Evolutionary conservation across 2,329 filamentous ascomycete species (phyloP).

Genomic region (Ophiosphaerella narmari): DNA sequence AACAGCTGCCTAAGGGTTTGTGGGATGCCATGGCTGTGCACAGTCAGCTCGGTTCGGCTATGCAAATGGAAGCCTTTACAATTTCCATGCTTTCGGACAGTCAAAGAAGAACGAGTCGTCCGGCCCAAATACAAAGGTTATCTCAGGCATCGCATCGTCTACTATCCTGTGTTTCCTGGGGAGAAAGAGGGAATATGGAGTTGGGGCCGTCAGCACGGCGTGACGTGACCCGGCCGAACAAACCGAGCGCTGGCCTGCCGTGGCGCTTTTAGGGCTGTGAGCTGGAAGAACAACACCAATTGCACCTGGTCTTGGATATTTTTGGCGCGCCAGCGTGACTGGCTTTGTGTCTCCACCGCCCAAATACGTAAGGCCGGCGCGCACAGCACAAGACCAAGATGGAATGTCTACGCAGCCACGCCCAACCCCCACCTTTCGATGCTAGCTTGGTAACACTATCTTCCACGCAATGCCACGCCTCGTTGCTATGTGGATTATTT

Average conservation of each 20-base stretch:
- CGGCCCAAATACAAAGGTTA: slow-evolving; percentile 44
- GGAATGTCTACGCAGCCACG: too few species aligned
- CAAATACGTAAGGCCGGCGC: too few species aligned
- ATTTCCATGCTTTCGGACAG: slow-evolving; percentile 44
- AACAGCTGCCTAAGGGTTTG: slow-evolving; percentile 41
- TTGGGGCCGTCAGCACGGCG: slow-evolving; percentile 12
- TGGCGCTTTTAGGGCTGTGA: slow-evolving; percentile 15
- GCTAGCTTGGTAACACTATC: too few species aligned
- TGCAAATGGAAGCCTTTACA: slow-evolving; percentile 20
- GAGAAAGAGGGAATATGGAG: not conserved
- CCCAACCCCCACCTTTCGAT: too few species aligned
- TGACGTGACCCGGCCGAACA: slow-evolving; percentile 2
- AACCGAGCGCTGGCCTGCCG: slow-evolving; percentile 4
- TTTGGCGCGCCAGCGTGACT: slow-evolving; percentile 7
- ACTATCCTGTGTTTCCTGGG: slow-evolving; percentile 1
- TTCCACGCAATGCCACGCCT: too few species aligned
- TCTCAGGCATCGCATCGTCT: slow-evolving; percentile 36
- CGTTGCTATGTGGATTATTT: too few species aligned
- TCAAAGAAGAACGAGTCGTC: slow-evolving; percentile 45
- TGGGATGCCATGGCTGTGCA: slow-evolving; percentile 38
- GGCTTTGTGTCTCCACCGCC: not conserved
- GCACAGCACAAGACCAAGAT: too few species aligned
- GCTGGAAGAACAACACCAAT: slow-evolving; percentile 16
- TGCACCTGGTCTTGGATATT: slow-evolving; percentile 3
- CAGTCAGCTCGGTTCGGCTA: slow-evolving; percentile 19